phyloP scores from a whole-genome alignment of 768 basidiomycete species.

The Boletus insuetus region DNA sequence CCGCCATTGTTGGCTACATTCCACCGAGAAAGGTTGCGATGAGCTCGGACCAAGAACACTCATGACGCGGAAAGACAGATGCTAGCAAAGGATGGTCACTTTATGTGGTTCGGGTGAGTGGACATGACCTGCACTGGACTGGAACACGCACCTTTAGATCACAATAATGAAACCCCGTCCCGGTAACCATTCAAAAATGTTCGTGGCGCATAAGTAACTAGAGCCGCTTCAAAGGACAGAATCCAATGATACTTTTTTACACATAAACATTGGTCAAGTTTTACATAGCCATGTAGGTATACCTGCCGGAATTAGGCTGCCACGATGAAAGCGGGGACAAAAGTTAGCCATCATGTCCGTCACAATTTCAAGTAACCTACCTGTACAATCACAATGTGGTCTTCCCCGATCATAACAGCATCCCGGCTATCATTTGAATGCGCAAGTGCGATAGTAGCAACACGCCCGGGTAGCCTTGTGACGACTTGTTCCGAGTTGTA shows the following conservation, averaged over 20 bases:
- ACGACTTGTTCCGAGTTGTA: constrained; percentile 11
- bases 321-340: neutral
- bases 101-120: constrained; percentile 35
- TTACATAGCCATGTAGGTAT: constrained; percentile 31
- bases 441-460: constrained; percentile 14
- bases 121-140: constrained; percentile 50
- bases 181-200: constrained; percentile 40
- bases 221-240: neutral
- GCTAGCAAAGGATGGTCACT: too few species aligned
- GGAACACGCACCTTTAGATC: constrained; percentile 32
- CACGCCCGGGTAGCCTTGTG: constrained; percentile 31
- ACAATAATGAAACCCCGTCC: too few species aligned
- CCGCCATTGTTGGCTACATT: too few species aligned
- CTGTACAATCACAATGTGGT: constrained; percentile 34
- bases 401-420: constrained; percentile 36
- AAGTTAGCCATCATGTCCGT: neutral
- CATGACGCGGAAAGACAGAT: too few species aligned
- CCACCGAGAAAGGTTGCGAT: constrained; percentile 41
- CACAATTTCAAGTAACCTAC: constrained; percentile 12
- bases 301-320: constrained; percentile 14
- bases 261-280: neutral
- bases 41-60: too few species aligned
- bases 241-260: constrained; percentile 34
- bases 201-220: constrained; percentile 30
- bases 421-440: constrained; percentile 21